A percentile compares a stretch with the other conserved stretches of the same genome.
Conservation (phyloP, 352 stramenopile genomes). For the Aphanomyces stellatus region DNA sequence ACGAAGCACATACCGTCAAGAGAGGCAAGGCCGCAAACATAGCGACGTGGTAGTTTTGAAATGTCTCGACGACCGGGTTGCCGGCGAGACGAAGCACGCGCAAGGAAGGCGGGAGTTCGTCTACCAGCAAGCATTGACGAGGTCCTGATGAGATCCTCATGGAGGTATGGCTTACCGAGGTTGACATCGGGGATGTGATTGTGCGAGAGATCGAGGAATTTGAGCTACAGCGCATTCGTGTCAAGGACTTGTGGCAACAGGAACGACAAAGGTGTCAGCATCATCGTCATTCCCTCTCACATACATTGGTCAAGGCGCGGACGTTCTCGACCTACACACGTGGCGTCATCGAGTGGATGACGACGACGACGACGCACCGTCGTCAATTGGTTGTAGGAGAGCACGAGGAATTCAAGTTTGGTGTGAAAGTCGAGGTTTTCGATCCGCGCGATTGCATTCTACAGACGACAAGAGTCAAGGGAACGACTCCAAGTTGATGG, state of each 20-base stretch:
- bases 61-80: conserved; percentile 2
- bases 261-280: neutral
- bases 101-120: conserved; percentile 6
- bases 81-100: conserved; percentile 2
- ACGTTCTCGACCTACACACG: conserved; percentile 32
- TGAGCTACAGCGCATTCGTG: conserved; percentile 32
- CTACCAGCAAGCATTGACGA: neutral
- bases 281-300: neutral
- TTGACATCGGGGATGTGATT: conserved; percentile 66
- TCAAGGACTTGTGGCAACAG: neutral
- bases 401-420: conserved; percentile 48
- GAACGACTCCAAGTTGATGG: neutral
- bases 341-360: neutral
- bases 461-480: neutral
- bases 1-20: neutral
- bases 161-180: conserved; percentile 25
- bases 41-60: neutral
- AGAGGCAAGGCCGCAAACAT: conserved; percentile 3
- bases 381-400: conserved; percentile 55
- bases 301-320: conserved; percentile 22
- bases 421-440: conserved; percentile 53
- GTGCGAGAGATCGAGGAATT: conserved; percentile 68
- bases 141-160: neutral
- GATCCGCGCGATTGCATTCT: conserved; percentile 50
- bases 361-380: conserved; percentile 23